Base-by-base conservation (phyloP, 306 rosid species). In the Castanopsis chinensis region DNA sequence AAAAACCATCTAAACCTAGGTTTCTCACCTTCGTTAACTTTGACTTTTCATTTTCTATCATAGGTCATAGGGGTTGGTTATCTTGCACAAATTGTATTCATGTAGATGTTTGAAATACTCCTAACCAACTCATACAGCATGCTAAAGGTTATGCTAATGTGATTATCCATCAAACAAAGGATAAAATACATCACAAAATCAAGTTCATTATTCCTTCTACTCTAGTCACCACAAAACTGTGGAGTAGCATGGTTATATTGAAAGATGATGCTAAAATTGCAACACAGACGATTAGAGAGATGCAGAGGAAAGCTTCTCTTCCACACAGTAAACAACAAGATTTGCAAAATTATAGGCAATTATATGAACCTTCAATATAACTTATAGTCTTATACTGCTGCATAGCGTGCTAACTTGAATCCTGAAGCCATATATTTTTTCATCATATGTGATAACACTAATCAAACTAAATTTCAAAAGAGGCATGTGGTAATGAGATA, bases 401-500 rank as follows among this genome's bases (percentile, higher is more conserved):
- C 33, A 61, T 27, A 33, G 68, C 7, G 14, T 61, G 17, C 68
- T 11, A 61, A 12, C 17, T 23, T 4, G 67, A 23, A 61, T 61
- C 28, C 28, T n/a, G 10, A 57, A 57, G n/a, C 61, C 61, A 37
- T 37, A 8, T 37, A 37, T 37, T 37, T 37, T 20, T 57, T 57
- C 61, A 57, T 61, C 61, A 28, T 15, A 58, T 56, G 56, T 70
- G 10, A 76, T 74, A 64, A 43, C 64, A 61, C 13, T 14, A 61
- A 27, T 61, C 27, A 61, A 17, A 14, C 28, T 15, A 19, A 8
- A 61, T 13, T 6, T 57, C 13, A 32, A 65, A 17, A 8, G 17
- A 65, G 25, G 58, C 11, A 73, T 17, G 20, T 52, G 71, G 35
- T 27, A 76, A 53, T 81, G 79, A 75, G 81, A 84, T 79, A 83